Percentiles rank a stretch among this genome's conserved stretches.
phyloP scores from a whole-genome alignment of 192 early-diverging fungal genomes.

The Backusella tarrabulga region DNA sequence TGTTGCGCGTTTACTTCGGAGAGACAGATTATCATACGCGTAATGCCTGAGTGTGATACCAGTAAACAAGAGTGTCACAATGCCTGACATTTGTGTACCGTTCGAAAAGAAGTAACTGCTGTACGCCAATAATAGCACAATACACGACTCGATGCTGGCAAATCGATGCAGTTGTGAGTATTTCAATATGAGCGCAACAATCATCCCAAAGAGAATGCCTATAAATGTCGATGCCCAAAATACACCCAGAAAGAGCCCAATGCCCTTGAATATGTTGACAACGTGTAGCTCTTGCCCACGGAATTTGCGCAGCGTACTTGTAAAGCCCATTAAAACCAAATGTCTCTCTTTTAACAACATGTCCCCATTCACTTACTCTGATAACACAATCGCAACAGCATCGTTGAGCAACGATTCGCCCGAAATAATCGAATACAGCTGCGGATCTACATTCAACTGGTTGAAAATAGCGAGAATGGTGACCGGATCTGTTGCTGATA shows the following conservation, averaged over 20 bases:
- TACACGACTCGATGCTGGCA: constrained; percentile 84
- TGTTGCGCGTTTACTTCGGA: constrained; percentile 74
- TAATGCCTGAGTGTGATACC: constrained; percentile 94
- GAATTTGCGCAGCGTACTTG: constrained; percentile 73
- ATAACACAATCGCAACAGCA: constrained; percentile 97
- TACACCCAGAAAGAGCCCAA: constrained; percentile 76
- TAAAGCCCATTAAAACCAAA: no score
- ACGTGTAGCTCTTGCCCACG: constrained; percentile 69
- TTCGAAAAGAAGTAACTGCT: constrained; percentile 92
- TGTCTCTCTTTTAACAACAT: neutral
- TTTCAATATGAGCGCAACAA: constrained; percentile 85
- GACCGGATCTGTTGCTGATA: constrained; percentile 97
- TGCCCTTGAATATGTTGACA: constrained; percentile 58
- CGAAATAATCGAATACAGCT: constrained; percentile 94
- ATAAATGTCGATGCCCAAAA: constrained; percentile 83
- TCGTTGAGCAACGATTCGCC: constrained; percentile 96
- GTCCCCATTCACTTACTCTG: constrained; percentile 53
- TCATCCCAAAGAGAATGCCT: constrained; percentile 76
- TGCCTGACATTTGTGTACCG: constrained; percentile 84
- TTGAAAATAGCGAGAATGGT: constrained; percentile 95
- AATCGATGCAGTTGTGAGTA: constrained; percentile 80
- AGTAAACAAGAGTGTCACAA: constrained; percentile 92
- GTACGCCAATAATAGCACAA: constrained; percentile 86
- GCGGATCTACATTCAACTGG: constrained; percentile 90
- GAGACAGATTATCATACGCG: constrained; percentile 87